Evolutionary conservation across 2,329 filamentous ascomycete species (phyloP).

Genomic region (Aspergillus ochraceus): DNA sequence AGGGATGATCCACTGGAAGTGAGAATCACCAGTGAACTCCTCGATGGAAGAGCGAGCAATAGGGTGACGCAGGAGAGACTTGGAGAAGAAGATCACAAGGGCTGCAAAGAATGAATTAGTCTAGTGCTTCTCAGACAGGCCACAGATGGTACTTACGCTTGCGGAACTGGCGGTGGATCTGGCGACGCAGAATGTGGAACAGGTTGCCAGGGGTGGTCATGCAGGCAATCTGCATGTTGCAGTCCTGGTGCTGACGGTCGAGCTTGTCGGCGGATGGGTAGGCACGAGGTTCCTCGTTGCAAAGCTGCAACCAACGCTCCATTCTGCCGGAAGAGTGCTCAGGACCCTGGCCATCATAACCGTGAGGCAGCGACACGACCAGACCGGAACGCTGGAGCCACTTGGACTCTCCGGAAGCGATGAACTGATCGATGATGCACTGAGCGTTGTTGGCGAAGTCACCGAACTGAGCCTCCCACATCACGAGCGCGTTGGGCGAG

Average conservation of each 20-base stretch:
- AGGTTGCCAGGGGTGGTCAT: conserved; percentile 95
- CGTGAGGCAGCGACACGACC: conserved; percentile 93
- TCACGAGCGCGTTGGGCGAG: conserved; percentile 93
- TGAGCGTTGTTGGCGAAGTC: conserved; percentile 99
- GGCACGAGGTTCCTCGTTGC: conserved; percentile 93
- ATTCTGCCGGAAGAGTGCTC: conserved; percentile 97
- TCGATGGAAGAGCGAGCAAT: conserved; percentile 85
- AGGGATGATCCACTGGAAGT: conserved; percentile 95
- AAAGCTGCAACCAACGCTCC: conserved; percentile 95
- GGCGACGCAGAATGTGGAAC: conserved; percentile 93
- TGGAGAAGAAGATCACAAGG: conserved; percentile 97
- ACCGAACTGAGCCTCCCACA: conserved; percentile 99
- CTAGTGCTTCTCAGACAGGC: neutral
- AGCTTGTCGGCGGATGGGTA: conserved; percentile 89
- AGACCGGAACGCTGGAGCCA: conserved; percentile 98
- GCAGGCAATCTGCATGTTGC: conserved; percentile 98
- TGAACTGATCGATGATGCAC: conserved; percentile 98
- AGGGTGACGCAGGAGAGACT: conserved; percentile 91
- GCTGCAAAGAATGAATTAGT: conserved; percentile 52
- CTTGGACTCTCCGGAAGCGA: conserved; percentile 95
- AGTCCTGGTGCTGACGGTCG: conserved; percentile 96
- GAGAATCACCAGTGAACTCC: conserved; percentile 85
- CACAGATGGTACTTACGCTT: conserved; percentile 70
- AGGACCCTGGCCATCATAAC: conserved; percentile 96
- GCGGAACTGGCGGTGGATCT: conserved; percentile 99